These are phyloP conservation scores for Talaromyces wortmannii DNA, from an alignment of 495 filamentous ascomycete genomes.

Conservation along the genomic window DNA sequence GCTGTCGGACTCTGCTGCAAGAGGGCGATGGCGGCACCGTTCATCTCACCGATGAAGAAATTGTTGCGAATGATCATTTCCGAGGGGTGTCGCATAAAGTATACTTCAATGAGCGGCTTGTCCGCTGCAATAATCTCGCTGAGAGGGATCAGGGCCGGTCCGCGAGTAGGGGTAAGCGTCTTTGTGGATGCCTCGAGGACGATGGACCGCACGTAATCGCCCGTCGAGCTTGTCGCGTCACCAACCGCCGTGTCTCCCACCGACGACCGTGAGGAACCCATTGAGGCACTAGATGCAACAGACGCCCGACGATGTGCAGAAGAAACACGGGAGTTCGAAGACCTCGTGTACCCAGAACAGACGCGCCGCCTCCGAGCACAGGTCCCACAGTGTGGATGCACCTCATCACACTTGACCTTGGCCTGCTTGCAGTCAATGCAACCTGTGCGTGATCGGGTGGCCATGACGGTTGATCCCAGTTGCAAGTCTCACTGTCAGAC, in stretches of 20 bases:
- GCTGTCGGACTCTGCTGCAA: conserved; percentile 1
- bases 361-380: not conserved
- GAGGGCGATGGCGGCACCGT: not conserved
- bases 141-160: not conserved
- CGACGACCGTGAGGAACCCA: no score
- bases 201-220: no score
- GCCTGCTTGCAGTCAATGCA: conserved; percentile 4
- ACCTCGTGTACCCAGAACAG: not conserved
- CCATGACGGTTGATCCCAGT: no score
- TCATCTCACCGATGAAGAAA: conserved; percentile 4
- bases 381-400: not conserved
- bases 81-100: conserved; percentile 2
- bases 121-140: not conserved
- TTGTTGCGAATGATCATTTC: not conserved
- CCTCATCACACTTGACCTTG: conserved; percentile 2
- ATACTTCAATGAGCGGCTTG: not conserved
- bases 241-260: no score
- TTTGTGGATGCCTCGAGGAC: not conserved
- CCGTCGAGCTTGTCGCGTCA: no score
- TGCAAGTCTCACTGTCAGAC: no score
- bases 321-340: not conserved
- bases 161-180: not conserved
- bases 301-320: no score
- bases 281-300: not conserved
- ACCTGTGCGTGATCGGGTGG: not conserved